A percentile compares a stretch with the other conserved stretches of the same genome.
Conservation (phyloP, 306 rosid genomes). For the Neltuma alba region DNA sequence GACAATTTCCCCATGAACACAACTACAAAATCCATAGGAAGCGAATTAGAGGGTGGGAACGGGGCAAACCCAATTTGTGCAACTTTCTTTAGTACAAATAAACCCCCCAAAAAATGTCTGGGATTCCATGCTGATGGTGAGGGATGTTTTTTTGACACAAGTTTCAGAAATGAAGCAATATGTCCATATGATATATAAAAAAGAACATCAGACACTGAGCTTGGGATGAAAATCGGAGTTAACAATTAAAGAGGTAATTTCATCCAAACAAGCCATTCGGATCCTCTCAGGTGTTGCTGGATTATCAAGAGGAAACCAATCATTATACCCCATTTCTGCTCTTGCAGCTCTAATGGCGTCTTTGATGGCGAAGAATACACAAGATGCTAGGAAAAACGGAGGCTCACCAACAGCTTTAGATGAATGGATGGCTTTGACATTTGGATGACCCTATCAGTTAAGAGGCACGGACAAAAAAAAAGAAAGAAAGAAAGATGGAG, state of each 20-base stretch:
- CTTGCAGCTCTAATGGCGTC: slow-evolving; percentile 85
- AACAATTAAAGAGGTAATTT: slow-evolving; percentile 50
- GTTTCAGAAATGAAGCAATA: too few species aligned
- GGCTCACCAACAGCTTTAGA: slow-evolving; percentile 99
- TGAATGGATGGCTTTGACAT: slow-evolving; percentile 89
- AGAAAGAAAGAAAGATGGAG: slow-evolving; percentile 1
- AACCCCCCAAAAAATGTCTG: too few species aligned
- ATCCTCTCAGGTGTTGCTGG: slow-evolving; percentile 97
- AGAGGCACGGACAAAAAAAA: slow-evolving; percentile 15
- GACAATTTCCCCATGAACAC: neutral
- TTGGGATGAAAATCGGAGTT: slow-evolving; percentile 66
- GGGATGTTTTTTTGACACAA: neutral
- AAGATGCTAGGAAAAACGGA: slow-evolving; percentile 91
- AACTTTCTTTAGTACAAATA: too few species aligned
- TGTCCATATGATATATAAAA: slow-evolving; percentile 19
- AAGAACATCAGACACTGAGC: slow-evolving; percentile 63
- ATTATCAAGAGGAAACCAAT: slow-evolving; percentile 93
- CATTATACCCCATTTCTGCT: slow-evolving; percentile 59
- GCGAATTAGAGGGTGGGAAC: too few species aligned
- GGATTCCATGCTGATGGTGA: neutral
- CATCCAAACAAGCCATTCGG: slow-evolving; percentile 91
- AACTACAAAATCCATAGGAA: neutral
- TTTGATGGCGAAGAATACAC: slow-evolving; percentile 81
- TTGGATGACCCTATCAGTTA: slow-evolving; percentile 82
- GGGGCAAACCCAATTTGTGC: too few species aligned